Conservation (phyloP, 345 rosid species). For the Tarenaya hassleriana region DNA sequence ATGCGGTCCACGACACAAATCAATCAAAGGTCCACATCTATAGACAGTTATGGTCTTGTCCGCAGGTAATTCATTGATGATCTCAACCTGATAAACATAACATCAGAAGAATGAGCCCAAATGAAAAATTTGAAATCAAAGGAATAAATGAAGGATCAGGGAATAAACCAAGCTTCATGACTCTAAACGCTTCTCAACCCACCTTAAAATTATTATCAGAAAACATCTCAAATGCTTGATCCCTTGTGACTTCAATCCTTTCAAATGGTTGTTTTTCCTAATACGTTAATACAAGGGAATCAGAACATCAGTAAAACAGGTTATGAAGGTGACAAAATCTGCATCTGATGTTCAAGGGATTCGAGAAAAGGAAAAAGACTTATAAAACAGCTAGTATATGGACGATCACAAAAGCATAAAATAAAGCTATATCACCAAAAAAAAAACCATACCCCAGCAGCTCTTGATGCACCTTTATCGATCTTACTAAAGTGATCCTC, state of each 20-base stretch:
- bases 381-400: conserved; percentile 9
- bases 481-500: conserved; percentile 84
- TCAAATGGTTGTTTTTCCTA: conserved; percentile 94
- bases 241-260: conserved; percentile 90
- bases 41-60: conserved; percentile 94
- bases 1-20: conserved; percentile 98
- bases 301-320: background rate
- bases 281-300: conserved; percentile 11
- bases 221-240: conserved; percentile 80
- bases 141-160: conserved; percentile 4
- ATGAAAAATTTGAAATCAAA: conserved; percentile 1
- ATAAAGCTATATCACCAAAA: background rate
- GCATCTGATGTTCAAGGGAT: background rate
- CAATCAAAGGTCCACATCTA: conserved; percentile 95
- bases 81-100: conserved; percentile 67
- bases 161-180: conserved; percentile 5
- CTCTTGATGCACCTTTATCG: conserved; percentile 61
- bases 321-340: background rate
- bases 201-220: conserved; percentile 92
- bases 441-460: conserved; percentile 52
- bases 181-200: conserved; percentile 19
- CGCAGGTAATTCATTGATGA: conserved; percentile 74
- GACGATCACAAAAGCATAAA: conserved; percentile 12
- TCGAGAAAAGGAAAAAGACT: conserved; percentile 5
- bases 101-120: conserved; percentile 19